Evolutionary conservation across 2,329 filamentous ascomycete genomes (phyloP), one percentile per base, ranked within the genome.

Genomic region (Chaetothyriales sp.): DNA sequence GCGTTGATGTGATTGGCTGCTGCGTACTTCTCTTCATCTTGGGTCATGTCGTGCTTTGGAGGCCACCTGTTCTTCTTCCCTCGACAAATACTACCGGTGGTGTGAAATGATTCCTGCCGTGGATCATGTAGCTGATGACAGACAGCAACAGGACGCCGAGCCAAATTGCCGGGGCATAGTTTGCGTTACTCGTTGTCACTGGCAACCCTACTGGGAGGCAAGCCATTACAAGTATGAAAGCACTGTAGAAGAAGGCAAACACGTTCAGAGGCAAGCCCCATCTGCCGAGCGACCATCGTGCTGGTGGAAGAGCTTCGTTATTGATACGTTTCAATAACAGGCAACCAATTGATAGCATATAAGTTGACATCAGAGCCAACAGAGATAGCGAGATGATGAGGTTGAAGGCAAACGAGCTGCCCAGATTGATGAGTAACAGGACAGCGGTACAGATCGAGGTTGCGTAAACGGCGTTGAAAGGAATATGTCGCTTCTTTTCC

Each of bases 401-500:
- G 53, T 69, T 67, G 47, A 73, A 65, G 7, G 70, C 71, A 3
- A 66, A 63, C 18, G 64, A 62, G n/a, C 72, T 74, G 45, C 73
- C 74, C 50, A 77, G 70, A 58, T 76, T 76, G 65, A 77, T 75
- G 20, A 77, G 63, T 0, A 70, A 69, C 40, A 77, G 67, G 2
- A 76, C 65, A 4, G 66, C 63, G 18, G 70, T 69, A 43, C 70
- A 65, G 9, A 68, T 58, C 4, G 73, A 67, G 1, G 73, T 71
- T 5, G 73, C 64, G 50, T 73, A 60, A 51, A 77, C 70, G 1
- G 73, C 67, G 48, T 74, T 69, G 6, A 76, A 66, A 5, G 73
- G 73, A 51, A 73, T 68, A 46, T 53, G 52, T 6, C 51, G 51
- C 43, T 48, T 54, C 18, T 40, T 29, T 28, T 56, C 53, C 9